Conservation (phyloP, 2,329 filamentous ascomycete genomes). For the Talaromyces sp. region DNA sequence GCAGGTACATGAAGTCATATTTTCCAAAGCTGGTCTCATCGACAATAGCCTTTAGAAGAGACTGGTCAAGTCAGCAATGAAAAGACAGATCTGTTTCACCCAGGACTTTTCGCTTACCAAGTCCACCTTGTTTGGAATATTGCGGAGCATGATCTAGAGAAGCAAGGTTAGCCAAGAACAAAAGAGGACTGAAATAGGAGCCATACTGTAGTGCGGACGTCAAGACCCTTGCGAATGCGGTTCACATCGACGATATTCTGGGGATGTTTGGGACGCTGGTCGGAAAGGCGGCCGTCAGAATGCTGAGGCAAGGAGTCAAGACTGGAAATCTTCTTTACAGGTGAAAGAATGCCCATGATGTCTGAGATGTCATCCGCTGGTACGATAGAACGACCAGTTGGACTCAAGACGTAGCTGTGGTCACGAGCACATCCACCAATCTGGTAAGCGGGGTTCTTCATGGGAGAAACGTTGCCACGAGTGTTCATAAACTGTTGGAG, state of each 20-base stretch:
- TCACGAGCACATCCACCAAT: constrained; percentile 9
- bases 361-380: constrained; percentile 33
- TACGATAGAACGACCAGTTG: constrained; percentile 40
- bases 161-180: constrained; percentile 14
- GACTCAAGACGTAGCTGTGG: constrained; percentile 26
- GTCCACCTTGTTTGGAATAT: constrained; percentile 88
- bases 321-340: constrained; percentile 1
- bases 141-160: constrained; percentile 80
- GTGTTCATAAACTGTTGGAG: constrained; percentile 10
- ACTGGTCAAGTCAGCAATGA: constrained; percentile 36
- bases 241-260: constrained; percentile 46
- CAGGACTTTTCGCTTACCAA: constrained; percentile 40
- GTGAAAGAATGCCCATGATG: constrained; percentile 25
- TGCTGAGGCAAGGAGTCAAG: constrained; percentile 29
- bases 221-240: constrained; percentile 56
- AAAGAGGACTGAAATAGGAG: not conserved
- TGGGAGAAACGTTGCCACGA: constrained; percentile 11
- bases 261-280: constrained; percentile 30
- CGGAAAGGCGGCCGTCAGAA: constrained; percentile 26
- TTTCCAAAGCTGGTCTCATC: constrained; percentile 74
- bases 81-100: not conserved
- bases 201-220: constrained; percentile 71
- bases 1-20: constrained; percentile 93
- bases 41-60: constrained; percentile 72
- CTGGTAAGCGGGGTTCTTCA: not conserved